A percentile compares a stretch with the other conserved stretches of the same genome.
phyloP scores from a whole-genome alignment of 768 basidiomycete species.

The button mushroom (Agaricus bisporus) region DNA sequence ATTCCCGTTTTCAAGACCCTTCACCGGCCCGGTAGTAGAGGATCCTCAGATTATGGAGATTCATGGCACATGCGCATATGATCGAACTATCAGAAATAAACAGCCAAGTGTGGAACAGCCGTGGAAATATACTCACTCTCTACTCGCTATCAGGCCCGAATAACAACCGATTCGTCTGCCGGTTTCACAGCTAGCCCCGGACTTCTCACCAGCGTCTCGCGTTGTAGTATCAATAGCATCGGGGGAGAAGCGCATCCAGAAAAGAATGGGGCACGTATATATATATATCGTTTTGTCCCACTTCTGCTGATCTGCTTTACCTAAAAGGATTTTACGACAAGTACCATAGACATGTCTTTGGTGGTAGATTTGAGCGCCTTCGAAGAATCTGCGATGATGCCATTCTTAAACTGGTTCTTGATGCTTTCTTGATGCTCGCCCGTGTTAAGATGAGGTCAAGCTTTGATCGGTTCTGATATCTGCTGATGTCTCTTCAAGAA shows the following conservation, averaged over 20 bases:
- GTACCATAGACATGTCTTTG: background rate
- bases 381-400: background rate
- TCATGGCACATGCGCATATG: background rate
- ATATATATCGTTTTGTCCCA: background rate
- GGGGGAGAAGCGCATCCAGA: background rate
- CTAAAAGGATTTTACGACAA: background rate
- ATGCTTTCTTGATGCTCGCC: background rate
- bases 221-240: background rate
- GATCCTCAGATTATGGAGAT: background rate
- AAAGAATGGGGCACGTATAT: background rate
- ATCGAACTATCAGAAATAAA: background rate
- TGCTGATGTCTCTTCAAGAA: background rate
- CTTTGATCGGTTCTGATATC: conserved; percentile 3
- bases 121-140: background rate
- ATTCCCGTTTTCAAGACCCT: background rate
- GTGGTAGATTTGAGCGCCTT: background rate
- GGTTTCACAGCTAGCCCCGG: background rate
- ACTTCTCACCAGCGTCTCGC: conserved; percentile 4
- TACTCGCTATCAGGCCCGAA: conserved; percentile 7
- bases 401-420: background rate
- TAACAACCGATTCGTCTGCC: background rate
- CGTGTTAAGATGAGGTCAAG: background rate
- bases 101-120: background rate
- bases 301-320: background rate
- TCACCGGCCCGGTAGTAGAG: background rate